Conservation (phyloP, 306 rosid species). For the Phaseolus lunatus region DNA sequence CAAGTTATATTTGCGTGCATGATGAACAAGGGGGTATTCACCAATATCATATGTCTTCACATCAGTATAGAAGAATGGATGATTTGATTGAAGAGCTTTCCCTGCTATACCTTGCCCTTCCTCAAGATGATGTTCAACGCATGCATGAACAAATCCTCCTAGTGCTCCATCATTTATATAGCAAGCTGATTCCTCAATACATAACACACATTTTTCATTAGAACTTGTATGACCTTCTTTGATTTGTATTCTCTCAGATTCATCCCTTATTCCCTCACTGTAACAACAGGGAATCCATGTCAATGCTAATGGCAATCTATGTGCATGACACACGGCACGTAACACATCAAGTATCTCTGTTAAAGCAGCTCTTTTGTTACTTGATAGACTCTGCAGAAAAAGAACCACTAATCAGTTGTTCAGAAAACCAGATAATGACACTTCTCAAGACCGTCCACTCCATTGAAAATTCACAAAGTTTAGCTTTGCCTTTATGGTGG, state of each 20-base stretch:
- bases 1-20: slow-evolving; percentile 85
- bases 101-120: slow-evolving; percentile 94
- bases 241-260: slow-evolving; percentile 49
- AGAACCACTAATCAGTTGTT: slow-evolving; percentile 38
- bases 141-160: slow-evolving; percentile 85
- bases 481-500: slow-evolving; percentile 15
- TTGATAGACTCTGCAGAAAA: slow-evolving; percentile 69
- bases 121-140: slow-evolving; percentile 85
- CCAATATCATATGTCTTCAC: slow-evolving; percentile 79
- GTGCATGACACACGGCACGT: slow-evolving; percentile 92
- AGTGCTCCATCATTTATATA: slow-evolving; percentile 68
- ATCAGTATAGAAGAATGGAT: slow-evolving; percentile 82
- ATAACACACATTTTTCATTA: slow-evolving; percentile 69
- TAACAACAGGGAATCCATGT: slow-evolving; percentile 92
- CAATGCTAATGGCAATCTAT: slow-evolving; percentile 86
- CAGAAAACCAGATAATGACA: slow-evolving; percentile 32
- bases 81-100: slow-evolving; percentile 92
- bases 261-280: slow-evolving; percentile 57
- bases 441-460: slow-evolving; percentile 20
- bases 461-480: slow-evolving; percentile 12
- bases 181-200: slow-evolving; percentile 90
- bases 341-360: slow-evolving; percentile 83
- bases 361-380: slow-evolving; percentile 73
- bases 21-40: slow-evolving; percentile 93
- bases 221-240: slow-evolving; percentile 56